Evolutionary conservation across 805 yeast genomes (phyloP).

Genomic region (Candida oleophila): DNA sequence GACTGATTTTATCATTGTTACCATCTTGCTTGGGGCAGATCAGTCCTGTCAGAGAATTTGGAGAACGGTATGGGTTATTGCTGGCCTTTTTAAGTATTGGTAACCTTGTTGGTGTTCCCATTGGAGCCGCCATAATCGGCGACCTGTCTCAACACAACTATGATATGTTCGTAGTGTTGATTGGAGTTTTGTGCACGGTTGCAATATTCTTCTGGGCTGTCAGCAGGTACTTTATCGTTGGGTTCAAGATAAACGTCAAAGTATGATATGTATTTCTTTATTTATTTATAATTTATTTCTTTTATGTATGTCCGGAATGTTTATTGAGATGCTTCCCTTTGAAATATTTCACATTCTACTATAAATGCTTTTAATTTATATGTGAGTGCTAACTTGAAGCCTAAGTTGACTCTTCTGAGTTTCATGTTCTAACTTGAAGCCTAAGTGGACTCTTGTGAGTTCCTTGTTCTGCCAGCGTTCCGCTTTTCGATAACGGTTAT

Average conservation of each 20-base stretch:
- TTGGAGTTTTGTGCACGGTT: constrained; percentile 24
- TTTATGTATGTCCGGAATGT: no score
- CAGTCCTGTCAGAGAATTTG: constrained; percentile 40
- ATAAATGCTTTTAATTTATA: no score
- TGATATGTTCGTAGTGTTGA: constrained; percentile 29
- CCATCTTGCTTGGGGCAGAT: constrained; percentile 60
- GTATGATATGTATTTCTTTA: constrained; percentile 10
- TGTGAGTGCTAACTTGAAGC: no score
- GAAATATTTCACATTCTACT: no score
- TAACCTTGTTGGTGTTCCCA: constrained; percentile 33
- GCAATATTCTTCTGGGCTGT: constrained; percentile 29
- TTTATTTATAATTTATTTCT: no score
- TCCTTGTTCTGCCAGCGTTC: constrained; percentile 7
- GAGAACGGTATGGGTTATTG: constrained; percentile 35
- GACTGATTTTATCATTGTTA: constrained; percentile 33
- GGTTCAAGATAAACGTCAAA: constrained; percentile 19
- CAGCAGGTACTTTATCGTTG: constrained; percentile 22
- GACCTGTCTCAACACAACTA: constrained; percentile 25
- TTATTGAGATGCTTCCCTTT: no score
- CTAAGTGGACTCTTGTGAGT: neutral
- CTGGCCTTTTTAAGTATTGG: constrained; percentile 30
- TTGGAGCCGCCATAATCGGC: constrained; percentile 31
- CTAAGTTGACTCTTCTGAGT: no score
- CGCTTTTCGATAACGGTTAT: constrained; percentile 19
- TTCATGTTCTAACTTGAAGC: no score